phyloP scores from a whole-genome alignment of 1,284 basidiomycete genomes.

The Cerrena zonata region DNA sequence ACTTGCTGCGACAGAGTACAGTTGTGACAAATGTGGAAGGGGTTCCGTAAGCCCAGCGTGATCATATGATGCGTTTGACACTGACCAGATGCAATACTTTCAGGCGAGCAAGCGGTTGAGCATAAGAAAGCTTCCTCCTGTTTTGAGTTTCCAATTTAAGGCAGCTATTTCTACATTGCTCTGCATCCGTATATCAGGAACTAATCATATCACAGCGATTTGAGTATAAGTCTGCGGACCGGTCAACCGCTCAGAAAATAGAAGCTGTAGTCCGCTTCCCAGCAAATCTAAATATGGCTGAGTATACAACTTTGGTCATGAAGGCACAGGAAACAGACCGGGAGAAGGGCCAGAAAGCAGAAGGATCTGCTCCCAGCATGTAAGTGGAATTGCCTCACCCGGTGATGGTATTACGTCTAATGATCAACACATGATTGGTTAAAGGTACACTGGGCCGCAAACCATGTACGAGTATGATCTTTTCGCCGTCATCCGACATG shows the following conservation, averaged over 20 bases:
- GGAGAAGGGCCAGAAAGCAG: conserved; percentile 25
- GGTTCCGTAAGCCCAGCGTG: conserved; percentile 42
- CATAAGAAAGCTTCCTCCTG: conserved; percentile 81
- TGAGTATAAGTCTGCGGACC: conserved; percentile 79
- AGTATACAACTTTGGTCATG: conserved; percentile 69
- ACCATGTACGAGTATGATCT: conserved; percentile 86
- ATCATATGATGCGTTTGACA: conserved; percentile 2
- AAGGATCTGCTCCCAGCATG: not conserved
- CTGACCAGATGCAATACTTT: conserved; percentile 29
- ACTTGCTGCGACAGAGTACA: conserved; percentile 66
- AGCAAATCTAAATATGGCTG: conserved; percentile 79
- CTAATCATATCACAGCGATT: conserved; percentile 60
- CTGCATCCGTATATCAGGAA: not conserved
- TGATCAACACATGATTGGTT: not conserved
- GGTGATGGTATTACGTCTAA: not conserved
- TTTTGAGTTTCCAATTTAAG: conserved; percentile 94
- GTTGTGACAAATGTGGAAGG: conserved; percentile 68
- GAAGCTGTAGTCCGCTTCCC: conserved; percentile 83
- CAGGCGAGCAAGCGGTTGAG: conserved; percentile 80
- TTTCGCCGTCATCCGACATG: conserved; percentile 91
- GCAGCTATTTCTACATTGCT: conserved; percentile 34
- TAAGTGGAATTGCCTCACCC: not conserved
- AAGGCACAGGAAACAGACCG: conserved; percentile 38
- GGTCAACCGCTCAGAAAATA: conserved; percentile 73
- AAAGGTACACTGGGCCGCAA: conserved; percentile 48